Base-by-base conservation (phyloP, 78 protist species). In the Chrysochromulina parva region DNA sequence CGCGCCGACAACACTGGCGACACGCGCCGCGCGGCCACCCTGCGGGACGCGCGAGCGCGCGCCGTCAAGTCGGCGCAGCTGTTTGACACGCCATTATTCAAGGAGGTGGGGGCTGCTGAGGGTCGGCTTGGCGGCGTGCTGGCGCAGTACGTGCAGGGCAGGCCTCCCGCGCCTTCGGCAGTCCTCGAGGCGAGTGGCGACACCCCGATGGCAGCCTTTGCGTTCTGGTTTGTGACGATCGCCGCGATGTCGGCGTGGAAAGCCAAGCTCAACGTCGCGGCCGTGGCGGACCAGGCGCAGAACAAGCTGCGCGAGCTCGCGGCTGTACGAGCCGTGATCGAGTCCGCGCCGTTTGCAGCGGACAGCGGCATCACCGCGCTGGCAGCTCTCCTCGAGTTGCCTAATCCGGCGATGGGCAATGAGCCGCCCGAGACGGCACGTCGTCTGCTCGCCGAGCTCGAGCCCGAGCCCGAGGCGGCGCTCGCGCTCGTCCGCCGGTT, bases 171-270 rank as follows among this genome's bases (percentile, higher is more conserved):
- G 14, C 28, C 71, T 3, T 3, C 55, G 55, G n/a, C 13, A 22
- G 11, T 48, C 7, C 57, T 74, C 57, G 4, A 11, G 82, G 82
- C 82, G 55, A 55, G 57, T 22, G 82, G 82, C 14, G 6, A 3
- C 57, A 19, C 82, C 26, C 57, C 57, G 22, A 2, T 1, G 82
- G 57, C 38, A 55, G 14, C 3, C 14, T 19, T 74, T 3, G 53
- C 82, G 28, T 74, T 74, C 24, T 74, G 82, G 82, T n/a, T 74
- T 4, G 82, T 74, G 57, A 16, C 22, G 28, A 6, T 5, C 7
- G 53, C 82, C 13, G 82, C 82, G 55, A 38, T 74, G 26, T 53
- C 57, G 14, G 82, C 82, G 82, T 74, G 82, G 82, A 55, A 74
- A 55, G 38, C 82, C 57, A 74, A 74, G 82, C 53, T 74, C 57